These are phyloP conservation scores for Penstemon barbatus DNA, from an alignment of 257 asterid genomes.

Conservation along the genomic window DNA sequence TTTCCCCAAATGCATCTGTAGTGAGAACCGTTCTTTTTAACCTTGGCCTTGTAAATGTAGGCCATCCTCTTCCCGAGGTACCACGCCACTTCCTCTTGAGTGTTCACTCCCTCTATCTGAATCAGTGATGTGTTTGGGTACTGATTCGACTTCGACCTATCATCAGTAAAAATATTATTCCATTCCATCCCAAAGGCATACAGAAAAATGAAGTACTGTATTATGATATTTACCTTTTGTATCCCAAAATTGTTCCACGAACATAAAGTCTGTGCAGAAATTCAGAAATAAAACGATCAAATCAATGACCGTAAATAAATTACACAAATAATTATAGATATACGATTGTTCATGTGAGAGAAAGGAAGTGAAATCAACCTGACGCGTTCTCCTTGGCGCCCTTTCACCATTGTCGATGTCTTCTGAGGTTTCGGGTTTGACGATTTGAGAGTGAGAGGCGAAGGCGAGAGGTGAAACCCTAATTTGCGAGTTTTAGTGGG, in stretches of 20 bases:
- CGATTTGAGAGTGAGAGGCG: constrained; percentile 8
- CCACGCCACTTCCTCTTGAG: constrained; percentile 72
- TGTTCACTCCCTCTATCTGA: constrained; percentile 76
- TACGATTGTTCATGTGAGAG: neutral
- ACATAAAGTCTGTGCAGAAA: constrained; percentile 44
- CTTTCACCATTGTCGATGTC: constrained; percentile 49
- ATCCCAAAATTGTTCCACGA: constrained; percentile 69
- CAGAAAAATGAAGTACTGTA: neutral
- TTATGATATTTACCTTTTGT: constrained; percentile 45
- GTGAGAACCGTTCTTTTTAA: constrained; percentile 55
- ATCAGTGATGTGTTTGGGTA: constrained; percentile 65
- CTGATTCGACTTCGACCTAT: constrained; percentile 71
- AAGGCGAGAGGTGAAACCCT: constrained; percentile 24
- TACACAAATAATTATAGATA: neutral
- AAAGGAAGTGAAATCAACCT: constrained; percentile 26
- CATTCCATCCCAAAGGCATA: neutral
- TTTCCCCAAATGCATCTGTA: constrained; percentile 76
- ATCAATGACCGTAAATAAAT: neutral
- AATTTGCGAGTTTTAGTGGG: neutral
- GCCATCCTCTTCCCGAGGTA: constrained; percentile 65
- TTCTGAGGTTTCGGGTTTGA: neutral
- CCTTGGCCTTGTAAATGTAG: constrained; percentile 71
- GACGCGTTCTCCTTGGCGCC: constrained; percentile 63
- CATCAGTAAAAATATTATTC: neutral
- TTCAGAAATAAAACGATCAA: neutral